Evolutionary conservation across 345 rosid genomes (phyloP).

Genomic region (Kernera saxatilis): DNA sequence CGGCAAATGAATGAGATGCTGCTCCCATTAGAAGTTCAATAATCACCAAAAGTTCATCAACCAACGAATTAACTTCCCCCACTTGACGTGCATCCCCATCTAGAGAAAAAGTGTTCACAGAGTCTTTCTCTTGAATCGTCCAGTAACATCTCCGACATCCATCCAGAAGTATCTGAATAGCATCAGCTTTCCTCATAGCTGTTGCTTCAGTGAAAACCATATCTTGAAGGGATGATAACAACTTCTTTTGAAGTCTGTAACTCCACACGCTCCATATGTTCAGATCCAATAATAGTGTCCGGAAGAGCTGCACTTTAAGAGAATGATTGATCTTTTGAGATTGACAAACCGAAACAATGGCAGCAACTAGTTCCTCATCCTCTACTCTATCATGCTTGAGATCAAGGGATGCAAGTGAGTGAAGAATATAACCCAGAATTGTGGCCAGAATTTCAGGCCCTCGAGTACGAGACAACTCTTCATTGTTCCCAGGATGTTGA

Average conservation of each 20-base stretch:
- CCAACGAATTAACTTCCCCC: constrained; percentile 94
- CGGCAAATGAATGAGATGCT: constrained; percentile 62
- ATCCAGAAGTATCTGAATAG: constrained; percentile 94
- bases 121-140: constrained; percentile 79
- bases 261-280: constrained; percentile 93
- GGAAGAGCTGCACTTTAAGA: constrained; percentile 87
- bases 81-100: constrained; percentile 54
- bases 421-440: constrained; percentile 70
- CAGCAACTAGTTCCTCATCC: constrained; percentile 94
- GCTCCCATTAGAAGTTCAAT: constrained; percentile 92
- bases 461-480: constrained; percentile 57
- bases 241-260: constrained; percentile 91
- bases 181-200: constrained; percentile 89
- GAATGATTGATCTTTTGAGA: constrained; percentile 72
- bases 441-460: constrained; percentile 90
- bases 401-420: constrained; percentile 57
- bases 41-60: constrained; percentile 94
- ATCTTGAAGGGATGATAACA: constrained; percentile 87
- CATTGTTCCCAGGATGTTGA: constrained; percentile 77
- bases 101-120: constrained; percentile 48
- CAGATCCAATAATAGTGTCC: constrained; percentile 74
- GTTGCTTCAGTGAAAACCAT: constrained; percentile 88
- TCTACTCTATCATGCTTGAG: constrained; percentile 54
- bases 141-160: constrained; percentile 97
- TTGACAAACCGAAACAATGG: constrained; percentile 76